Conservation (phyloP, 2,329 filamentous ascomycete species). For the Aureobasidium sp. region DNA sequence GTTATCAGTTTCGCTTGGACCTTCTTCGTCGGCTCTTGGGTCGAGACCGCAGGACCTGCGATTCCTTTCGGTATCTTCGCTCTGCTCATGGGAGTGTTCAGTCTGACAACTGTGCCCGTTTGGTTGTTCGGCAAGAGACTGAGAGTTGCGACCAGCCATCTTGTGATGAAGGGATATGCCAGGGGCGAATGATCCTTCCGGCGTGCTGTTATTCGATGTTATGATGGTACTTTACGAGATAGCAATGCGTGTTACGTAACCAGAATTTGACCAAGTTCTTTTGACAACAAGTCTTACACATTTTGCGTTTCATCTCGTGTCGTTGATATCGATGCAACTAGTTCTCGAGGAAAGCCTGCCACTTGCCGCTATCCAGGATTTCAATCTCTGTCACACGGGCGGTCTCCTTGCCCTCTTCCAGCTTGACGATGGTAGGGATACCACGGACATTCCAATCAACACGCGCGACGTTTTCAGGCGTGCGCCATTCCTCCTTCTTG, state of each 20-base stretch:
- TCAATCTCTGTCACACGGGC: neutral
- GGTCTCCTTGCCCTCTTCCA: neutral
- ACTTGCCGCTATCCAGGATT: constrained; percentile 1
- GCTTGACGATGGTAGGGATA: neutral
- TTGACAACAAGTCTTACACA: neutral
- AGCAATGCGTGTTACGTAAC: neutral
- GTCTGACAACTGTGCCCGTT: constrained; percentile 32
- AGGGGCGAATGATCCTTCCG: neutral
- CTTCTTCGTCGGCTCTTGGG: constrained; percentile 47
- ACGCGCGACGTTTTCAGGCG: neutral
- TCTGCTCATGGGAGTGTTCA: constrained; percentile 46
- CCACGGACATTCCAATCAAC: constrained; percentile 5
- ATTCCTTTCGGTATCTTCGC: constrained; percentile 49
- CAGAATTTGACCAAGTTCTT: neutral
- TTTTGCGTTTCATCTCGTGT: neutral
- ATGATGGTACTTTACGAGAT: neutral
- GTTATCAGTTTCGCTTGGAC: constrained; percentile 50
- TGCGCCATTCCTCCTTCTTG: constrained; percentile 4
- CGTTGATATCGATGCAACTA: neutral
- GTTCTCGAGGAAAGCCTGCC: constrained; percentile 6
- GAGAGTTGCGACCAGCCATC: constrained; percentile 31
- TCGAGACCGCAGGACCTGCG: constrained; percentile 36
- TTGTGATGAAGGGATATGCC: constrained; percentile 5
- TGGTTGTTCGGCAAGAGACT: constrained; percentile 36
- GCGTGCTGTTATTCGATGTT: neutral